phyloP scores from a whole-genome alignment of 2,329 filamentous ascomycete genomes.

The Dothideomycetidae sp. region DNA sequence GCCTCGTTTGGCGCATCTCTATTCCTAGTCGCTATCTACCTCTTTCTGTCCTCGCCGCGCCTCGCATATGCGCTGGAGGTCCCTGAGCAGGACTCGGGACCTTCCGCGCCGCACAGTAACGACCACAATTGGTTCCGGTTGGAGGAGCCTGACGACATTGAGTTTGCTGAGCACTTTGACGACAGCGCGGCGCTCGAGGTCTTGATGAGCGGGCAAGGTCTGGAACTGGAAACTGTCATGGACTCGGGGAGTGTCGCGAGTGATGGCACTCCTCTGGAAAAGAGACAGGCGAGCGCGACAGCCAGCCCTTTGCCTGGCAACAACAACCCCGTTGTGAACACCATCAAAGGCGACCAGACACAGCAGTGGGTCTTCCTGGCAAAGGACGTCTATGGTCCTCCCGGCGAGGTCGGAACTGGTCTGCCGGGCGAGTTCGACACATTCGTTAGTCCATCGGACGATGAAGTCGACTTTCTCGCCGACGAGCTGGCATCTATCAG shows the following conservation, averaged over 20 bases:
- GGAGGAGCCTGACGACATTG: constrained; percentile 18
- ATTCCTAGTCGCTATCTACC: constrained; percentile 45
- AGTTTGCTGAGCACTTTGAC: constrained; percentile 14
- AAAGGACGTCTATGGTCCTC: constrained; percentile 36
- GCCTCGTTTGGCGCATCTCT: constrained; percentile 50
- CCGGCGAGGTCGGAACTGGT: constrained; percentile 17
- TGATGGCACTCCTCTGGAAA: constrained; percentile 30
- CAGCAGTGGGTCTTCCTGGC: constrained; percentile 51
- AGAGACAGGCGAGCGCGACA: constrained; percentile 33
- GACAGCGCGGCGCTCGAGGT: not conserved
- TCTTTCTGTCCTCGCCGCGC: constrained; percentile 43
- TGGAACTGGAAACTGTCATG: constrained; percentile 19
- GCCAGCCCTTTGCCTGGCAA: constrained; percentile 35
- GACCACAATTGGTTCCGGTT: constrained; percentile 36
- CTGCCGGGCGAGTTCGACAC: constrained; percentile 17
- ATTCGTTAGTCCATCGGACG: constrained; percentile 7
- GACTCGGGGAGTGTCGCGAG: constrained; percentile 12
- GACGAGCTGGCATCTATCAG: not conserved
- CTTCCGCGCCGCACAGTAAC: constrained; percentile 25
- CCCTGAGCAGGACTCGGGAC: constrained; percentile 17
- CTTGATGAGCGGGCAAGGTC: not conserved
- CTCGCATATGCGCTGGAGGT: constrained; percentile 50
- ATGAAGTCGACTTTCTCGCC: constrained; percentile 4
- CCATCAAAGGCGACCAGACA: constrained; percentile 48
- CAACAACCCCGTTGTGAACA: constrained; percentile 47